Conservation (phyloP, 768 basidiomycete genomes). For the Mycena haematopus region DNA sequence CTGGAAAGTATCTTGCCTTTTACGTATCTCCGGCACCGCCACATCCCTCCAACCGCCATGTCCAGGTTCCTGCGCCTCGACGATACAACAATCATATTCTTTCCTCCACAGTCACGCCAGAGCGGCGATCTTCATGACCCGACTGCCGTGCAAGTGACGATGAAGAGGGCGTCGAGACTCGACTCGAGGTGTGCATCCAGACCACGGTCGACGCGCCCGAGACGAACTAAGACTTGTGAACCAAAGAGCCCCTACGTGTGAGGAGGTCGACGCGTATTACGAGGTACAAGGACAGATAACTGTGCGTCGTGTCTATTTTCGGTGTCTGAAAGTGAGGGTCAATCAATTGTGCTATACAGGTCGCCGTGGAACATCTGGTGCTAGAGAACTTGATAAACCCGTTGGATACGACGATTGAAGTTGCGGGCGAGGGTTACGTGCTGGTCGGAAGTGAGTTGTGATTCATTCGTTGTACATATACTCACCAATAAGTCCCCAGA, state of each 20-base stretch:
- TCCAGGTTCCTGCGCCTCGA: conserved; percentile 16
- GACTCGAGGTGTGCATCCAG: conserved; percentile 8
- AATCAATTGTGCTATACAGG: background rate
- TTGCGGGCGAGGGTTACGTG: conserved; percentile 25
- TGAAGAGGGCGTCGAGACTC: conserved; percentile 8
- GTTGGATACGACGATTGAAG: conserved; percentile 9
- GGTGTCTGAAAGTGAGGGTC: background rate
- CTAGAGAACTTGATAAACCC: conserved; percentile 18
- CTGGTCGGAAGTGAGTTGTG: conserved; percentile 16
- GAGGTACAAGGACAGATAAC: conserved; percentile 28
- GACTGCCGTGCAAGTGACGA: conserved; percentile 25
- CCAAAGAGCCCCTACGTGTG: conserved; percentile 16
- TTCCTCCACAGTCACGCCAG: conserved; percentile 11
- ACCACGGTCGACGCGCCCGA: background rate
- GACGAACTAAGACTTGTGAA: background rate
- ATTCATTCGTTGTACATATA: background rate
- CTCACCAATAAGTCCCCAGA: background rate
- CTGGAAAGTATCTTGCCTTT: conserved; percentile 1
- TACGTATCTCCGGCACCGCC: background rate
- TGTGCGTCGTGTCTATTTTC: conserved; percentile 4
- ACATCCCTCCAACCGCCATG: conserved; percentile 4
- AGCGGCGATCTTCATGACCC: conserved; percentile 2
- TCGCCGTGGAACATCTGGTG: conserved; percentile 15
- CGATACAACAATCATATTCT: conserved; percentile 22
- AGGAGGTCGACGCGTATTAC: conserved; percentile 24